Evolutionary conservation across 2,329 filamentous ascomycete genomes (phyloP).

Genomic region (Cadophora malorum): DNA sequence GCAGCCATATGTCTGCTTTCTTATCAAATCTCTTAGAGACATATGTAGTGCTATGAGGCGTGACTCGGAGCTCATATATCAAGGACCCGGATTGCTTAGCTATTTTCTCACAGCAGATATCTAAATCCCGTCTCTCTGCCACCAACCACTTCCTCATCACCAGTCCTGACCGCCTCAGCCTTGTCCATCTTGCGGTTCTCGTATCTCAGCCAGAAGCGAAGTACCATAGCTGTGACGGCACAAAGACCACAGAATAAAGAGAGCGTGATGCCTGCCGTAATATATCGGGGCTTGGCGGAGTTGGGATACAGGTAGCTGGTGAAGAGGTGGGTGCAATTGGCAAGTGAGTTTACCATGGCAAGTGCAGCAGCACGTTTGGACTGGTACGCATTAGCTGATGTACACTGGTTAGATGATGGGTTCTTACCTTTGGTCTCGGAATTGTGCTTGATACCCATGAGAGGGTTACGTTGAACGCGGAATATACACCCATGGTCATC

Average conservation of each 20-base stretch:
- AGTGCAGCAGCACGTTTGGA: conserved; percentile 47
- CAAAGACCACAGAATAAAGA: conserved; percentile 12
- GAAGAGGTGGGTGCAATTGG: conserved; percentile 48
- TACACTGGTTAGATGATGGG: neutral
- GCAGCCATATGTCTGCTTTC: too few relatives aligned
- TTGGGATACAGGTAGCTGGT: conserved; percentile 44
- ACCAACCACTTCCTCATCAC: conserved; percentile 9
- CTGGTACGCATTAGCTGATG: neutral
- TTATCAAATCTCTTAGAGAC: too few relatives aligned
- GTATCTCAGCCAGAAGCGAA: conserved; percentile 16
- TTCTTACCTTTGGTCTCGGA: conserved; percentile 44
- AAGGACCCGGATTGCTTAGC: neutral
- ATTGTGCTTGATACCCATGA: conserved; percentile 42
- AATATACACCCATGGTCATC: conserved; percentile 29
- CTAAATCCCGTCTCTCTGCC: conserved; percentile 19
- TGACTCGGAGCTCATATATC: neutral
- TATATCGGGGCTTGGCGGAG: conserved; percentile 39
- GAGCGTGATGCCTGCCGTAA: conserved; percentile 33
- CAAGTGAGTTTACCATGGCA: conserved; percentile 48
- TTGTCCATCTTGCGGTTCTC: conserved; percentile 19
- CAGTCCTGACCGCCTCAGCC: conserved; percentile 16
- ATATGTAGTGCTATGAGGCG: too few relatives aligned
- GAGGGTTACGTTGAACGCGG: conserved; percentile 28
- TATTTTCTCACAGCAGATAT: conserved; percentile 3
- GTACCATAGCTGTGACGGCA: conserved; percentile 13